Evolutionary conservation across 352 stramenopile species (phyloP).

Genomic region (Pythium rhizo-oryzae): DNA sequence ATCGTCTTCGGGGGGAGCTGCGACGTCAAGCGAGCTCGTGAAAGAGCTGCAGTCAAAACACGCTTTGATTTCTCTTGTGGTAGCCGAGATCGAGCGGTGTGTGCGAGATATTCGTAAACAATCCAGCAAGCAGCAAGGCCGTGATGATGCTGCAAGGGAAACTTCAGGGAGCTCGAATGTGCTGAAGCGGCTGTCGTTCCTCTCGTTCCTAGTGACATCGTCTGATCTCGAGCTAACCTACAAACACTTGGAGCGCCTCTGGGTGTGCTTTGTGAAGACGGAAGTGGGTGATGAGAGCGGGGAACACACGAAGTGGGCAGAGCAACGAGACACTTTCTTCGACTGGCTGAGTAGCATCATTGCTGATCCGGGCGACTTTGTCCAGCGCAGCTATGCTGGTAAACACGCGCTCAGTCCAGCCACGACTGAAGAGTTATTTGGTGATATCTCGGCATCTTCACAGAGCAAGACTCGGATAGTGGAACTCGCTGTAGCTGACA

Average conservation of each 20-base stretch:
- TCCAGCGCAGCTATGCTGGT: constrained; percentile 62
- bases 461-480: constrained; percentile 14
- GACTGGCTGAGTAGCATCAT: constrained; percentile 71
- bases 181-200: constrained; percentile 64
- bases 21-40: constrained; percentile 56
- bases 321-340: constrained; percentile 59
- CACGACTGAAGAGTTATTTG: constrained; percentile 29
- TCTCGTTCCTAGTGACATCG: constrained; percentile 75
- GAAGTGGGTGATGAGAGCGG: background rate
- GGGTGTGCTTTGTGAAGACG: constrained; percentile 51
- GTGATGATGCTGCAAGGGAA: background rate
- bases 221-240: constrained; percentile 72
- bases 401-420: constrained; percentile 57
- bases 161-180: constrained; percentile 2
- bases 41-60: constrained; percentile 71
- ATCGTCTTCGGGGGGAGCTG: constrained; percentile 2
- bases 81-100: constrained; percentile 50
- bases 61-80: constrained; percentile 58
- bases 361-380: constrained; percentile 69
- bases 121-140: background rate
- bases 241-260: constrained; percentile 60
- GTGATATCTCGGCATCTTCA: constrained; percentile 15
- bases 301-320: background rate
- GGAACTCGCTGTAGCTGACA: constrained; percentile 17
- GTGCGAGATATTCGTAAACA: constrained; percentile 7